These are phyloP conservation scores for Gamarada debralockiae DNA, from an alignment of 495 filamentous ascomycete species.

Conservation along the genomic window DNA sequence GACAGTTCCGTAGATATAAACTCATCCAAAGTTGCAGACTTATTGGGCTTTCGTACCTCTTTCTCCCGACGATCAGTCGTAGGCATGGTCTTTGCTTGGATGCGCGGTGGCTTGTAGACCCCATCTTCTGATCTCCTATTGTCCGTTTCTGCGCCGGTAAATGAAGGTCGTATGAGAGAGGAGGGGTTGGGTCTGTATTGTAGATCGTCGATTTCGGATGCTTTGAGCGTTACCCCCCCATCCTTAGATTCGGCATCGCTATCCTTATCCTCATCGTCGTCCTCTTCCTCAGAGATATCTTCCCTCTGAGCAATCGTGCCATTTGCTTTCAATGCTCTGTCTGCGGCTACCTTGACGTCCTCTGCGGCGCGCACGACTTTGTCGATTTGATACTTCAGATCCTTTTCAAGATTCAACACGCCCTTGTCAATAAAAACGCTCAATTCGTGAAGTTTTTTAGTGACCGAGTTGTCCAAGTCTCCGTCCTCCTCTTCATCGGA, in stretches of 20 bases:
- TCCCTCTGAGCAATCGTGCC: slow-evolving; percentile 23
- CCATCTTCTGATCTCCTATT: slow-evolving; percentile 40
- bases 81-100: slow-evolving; percentile 71
- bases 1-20: slow-evolving; percentile 81
- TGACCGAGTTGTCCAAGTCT: slow-evolving; percentile 53
- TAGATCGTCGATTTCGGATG: slow-evolving; percentile 49
- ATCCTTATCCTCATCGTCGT: slow-evolving; percentile 27
- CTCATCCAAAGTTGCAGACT: slow-evolving; percentile 79
- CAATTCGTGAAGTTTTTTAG: slow-evolving; percentile 80
- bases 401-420: slow-evolving; percentile 80
- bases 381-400: slow-evolving; percentile 83
- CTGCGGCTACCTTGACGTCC: slow-evolving; percentile 51
- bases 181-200: slow-evolving; percentile 64
- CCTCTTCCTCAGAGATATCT: slow-evolving; percentile 27
- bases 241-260: slow-evolving; percentile 20
- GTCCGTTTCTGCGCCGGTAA: slow-evolving; percentile 30
- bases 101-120: slow-evolving; percentile 81
- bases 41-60: slow-evolving; percentile 50
- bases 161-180: slow-evolving; percentile 46
- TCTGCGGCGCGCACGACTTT: slow-evolving; percentile 85
- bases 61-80: slow-evolving; percentile 51
- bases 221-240: slow-evolving; percentile 20
- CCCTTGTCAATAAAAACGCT: slow-evolving; percentile 88
- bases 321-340: slow-evolving; percentile 28
- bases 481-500: slow-evolving; percentile 29